A percentile compares a stretch with the other conserved stretches of the same genome.
phyloP scores from a whole-genome alignment of 108 stramenopile genomes.

The Cylindrotheca closterium region DNA sequence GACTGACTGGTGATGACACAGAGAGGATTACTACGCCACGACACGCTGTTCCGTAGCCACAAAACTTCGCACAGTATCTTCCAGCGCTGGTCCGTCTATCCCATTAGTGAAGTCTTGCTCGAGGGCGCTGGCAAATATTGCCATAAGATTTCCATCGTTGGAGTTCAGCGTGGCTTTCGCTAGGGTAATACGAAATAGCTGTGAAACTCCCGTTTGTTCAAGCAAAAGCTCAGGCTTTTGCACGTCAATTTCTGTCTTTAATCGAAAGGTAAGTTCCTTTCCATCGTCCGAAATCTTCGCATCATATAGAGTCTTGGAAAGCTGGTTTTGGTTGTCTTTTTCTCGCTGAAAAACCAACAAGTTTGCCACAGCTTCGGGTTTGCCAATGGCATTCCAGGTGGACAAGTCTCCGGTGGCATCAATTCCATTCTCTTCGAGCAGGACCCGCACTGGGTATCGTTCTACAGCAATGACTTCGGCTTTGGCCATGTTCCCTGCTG shows the following conservation, averaged over 20 bases:
- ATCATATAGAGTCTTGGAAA: slow-evolving; percentile 37
- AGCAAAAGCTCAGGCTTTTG: slow-evolving; percentile 83
- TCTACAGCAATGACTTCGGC: slow-evolving; percentile 86
- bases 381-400: slow-evolving; percentile 66
- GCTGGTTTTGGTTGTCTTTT: slow-evolving; percentile 58
- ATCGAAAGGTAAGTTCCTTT: slow-evolving; percentile 51
- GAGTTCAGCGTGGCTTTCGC: slow-evolving; percentile 71
- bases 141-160: slow-evolving; percentile 77
- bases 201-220: slow-evolving; percentile 70
- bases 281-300: slow-evolving; percentile 58
- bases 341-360: slow-evolving; percentile 67
- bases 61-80: slow-evolving; percentile 57
- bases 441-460: slow-evolving; percentile 56
- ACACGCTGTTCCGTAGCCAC: slow-evolving; percentile 45
- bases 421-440: slow-evolving; percentile 85
- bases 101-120: slow-evolving; percentile 72
- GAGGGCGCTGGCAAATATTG: slow-evolving; percentile 74
- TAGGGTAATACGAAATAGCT: slow-evolving; percentile 69
- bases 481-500: slow-evolving; percentile 83
- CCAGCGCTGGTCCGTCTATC: slow-evolving; percentile 65
- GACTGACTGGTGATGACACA: neutral
- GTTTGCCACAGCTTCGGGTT: slow-evolving; percentile 62
- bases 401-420: slow-evolving; percentile 63
- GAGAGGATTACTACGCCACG: neutral
- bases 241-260: slow-evolving; percentile 77